Base-by-base conservation (phyloP, 371 early-diverging fungal genomes). In the Syncephalastrum racemosum region DNA sequence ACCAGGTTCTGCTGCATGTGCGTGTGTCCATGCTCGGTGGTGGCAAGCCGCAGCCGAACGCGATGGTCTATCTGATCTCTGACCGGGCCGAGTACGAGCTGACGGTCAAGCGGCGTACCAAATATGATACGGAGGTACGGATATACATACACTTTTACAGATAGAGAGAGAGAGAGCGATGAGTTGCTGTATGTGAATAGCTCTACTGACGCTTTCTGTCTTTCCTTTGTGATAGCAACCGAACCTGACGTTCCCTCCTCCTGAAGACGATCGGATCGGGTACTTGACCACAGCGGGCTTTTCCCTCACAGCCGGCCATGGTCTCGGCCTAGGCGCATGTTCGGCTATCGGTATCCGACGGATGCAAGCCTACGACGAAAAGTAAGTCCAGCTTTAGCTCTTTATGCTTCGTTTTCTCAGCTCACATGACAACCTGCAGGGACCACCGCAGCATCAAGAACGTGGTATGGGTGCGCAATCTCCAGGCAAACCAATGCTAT, bases 231-330 rank as follows among this genome's bases (percentile, higher is more conserved):
- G 22, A 18, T 50, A 53, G 18, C 43, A 48, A 10, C 36, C 36
- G 10, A 12, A 7, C 36, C 36, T 31, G 10, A 46, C 46, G 14
- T 59, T 60, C 18, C 53, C 55, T 46, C 69, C 71, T n/a, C 59
- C 69, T 15, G 42, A 55, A 41, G 58, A 59, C 3, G 66, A 65
- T 10, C 70, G 83, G 16, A 73, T 90, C 54, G 93, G 93, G 4
- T 89, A 86, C 56, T 66, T 90, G 24, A 90, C 89, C 1, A 83
- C 85, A 4, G 90, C 89, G 2, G 78, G 81, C 15, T 90, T 80
- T 53, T 88, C 90, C 14, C 79, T 86, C 44, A 68, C 75, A 12
- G 70, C 81, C 31, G 93, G 90, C 4, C 59, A 79, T 43, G 86
- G 87, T 42, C 75, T 75, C 47, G 89, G 85, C 13, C 70, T 85